Conservation (phyloP, 1,139 yeast genomes). For the Ashbya aceris region DNA sequence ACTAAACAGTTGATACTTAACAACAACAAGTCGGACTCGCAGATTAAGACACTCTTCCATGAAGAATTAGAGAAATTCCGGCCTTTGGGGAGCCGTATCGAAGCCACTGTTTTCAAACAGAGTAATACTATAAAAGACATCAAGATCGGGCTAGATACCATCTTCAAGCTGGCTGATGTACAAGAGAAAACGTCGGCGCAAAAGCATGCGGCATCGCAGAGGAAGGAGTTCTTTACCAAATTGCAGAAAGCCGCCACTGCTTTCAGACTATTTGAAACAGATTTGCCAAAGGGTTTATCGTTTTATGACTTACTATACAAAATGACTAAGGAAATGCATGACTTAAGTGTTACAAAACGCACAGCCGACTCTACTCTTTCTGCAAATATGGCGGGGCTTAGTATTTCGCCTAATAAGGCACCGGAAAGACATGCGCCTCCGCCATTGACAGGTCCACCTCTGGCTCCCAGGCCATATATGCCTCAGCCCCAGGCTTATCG, state of each 20-base stretch:
- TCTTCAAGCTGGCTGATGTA: constrained; percentile 38
- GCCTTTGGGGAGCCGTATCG: constrained; percentile 58
- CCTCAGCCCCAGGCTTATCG: neutral
- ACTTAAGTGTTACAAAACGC: neutral
- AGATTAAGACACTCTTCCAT: constrained; percentile 54
- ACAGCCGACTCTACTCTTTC: neutral
- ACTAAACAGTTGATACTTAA: constrained; percentile 67
- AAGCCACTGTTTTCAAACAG: constrained; percentile 59
- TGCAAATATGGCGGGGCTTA: neutral
- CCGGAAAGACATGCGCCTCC: neutral
- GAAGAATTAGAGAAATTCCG: constrained; percentile 72
- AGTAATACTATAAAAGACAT: constrained; percentile 46
- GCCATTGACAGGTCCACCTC: constrained; percentile 1
- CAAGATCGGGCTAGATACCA: constrained; percentile 47
- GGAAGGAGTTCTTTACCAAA: constrained; percentile 36
- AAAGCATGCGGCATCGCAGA: constrained; percentile 33
- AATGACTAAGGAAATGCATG: constrained; percentile 30
- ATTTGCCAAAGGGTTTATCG: constrained; percentile 49
- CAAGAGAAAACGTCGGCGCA: constrained; percentile 31
- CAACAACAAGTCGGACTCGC: constrained; percentile 48
- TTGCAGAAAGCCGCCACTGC: constrained; percentile 41
- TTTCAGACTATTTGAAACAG: constrained; percentile 53
- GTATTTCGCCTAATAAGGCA: neutral
- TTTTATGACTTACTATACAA: constrained; percentile 52
- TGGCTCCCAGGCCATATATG: constrained; percentile 9